A percentile compares a stretch with the other conserved stretches of the same genome.
Conservation (phyloP, 129 eudicot species). For the Deinandra increscens region DNA sequence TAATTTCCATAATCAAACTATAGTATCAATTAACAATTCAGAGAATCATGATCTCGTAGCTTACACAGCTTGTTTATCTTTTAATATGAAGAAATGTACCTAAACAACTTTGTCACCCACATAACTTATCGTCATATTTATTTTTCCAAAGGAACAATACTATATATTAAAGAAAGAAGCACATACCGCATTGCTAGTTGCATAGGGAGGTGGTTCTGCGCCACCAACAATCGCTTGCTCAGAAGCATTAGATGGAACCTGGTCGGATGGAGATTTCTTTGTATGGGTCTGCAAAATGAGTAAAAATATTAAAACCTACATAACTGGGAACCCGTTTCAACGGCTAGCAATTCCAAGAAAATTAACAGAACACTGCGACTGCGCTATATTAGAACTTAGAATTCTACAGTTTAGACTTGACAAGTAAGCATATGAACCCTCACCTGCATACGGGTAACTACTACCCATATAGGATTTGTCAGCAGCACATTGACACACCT, state of each 20-base stretch:
- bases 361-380: constrained; percentile 11
- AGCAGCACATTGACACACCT: constrained; percentile 98
- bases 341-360: constrained; percentile 15
- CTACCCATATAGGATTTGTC: constrained; percentile 98
- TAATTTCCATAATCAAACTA: constrained; percentile 3
- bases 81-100: not conserved
- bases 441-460: constrained; percentile 99
- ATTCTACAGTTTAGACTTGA: constrained; percentile 21
- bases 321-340: not conserved
- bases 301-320: constrained; percentile 12
- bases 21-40: not conserved
- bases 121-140: not conserved
- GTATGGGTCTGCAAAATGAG: constrained; percentile 71
- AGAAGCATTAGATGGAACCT: constrained; percentile 27
- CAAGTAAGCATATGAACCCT: constrained; percentile 8
- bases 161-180: not conserved
- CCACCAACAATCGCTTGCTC: constrained; percentile 46
- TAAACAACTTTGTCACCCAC: constrained; percentile 9
- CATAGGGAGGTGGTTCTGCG: constrained; percentile 75
- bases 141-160: not conserved
- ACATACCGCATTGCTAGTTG: constrained; percentile 83
- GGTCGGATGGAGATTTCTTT: constrained; percentile 47
- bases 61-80: not conserved
- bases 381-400: constrained; percentile 3
- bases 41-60: not conserved